These are phyloP conservation scores for Lasiosphaeria miniovina DNA, from an alignment of 495 filamentous ascomycete genomes.

Conservation along the genomic window DNA sequence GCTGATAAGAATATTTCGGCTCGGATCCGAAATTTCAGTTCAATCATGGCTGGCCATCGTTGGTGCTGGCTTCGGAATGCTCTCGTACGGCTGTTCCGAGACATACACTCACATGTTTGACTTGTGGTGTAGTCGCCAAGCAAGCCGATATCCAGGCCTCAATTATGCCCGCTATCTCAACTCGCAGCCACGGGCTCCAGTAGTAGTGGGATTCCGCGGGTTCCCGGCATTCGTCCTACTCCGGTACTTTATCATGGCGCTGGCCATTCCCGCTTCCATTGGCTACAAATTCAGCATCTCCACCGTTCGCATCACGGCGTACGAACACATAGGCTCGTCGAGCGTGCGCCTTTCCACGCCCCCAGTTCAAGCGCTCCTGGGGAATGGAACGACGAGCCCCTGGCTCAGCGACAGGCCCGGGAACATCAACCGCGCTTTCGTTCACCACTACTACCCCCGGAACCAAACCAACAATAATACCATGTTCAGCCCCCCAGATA, in stretches of 20 bases:
- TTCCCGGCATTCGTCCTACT: neutral
- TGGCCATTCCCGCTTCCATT: conserved; percentile 1
- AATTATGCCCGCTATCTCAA: conserved; percentile 14
- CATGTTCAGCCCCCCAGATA: too few relatives aligned
- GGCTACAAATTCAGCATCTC: conserved; percentile 10
- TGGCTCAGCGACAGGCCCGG: conserved; percentile 8
- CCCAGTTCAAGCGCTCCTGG: neutral
- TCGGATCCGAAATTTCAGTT: conserved; percentile 3
- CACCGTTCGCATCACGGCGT: neutral
- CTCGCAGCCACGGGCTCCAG: conserved; percentile 9
- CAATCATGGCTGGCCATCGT: conserved; percentile 11
- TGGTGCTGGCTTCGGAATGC: conserved; percentile 6
- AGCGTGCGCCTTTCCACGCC: neutral
- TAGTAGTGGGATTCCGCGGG: conserved; percentile 5
- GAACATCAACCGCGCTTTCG: conserved; percentile 4
- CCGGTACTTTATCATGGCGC: neutral
- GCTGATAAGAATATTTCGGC: too few relatives aligned
- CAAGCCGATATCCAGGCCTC: neutral
- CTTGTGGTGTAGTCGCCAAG: conserved; percentile 6
- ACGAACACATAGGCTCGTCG: neutral
- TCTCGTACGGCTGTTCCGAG: conserved; percentile 4
- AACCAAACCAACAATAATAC: too few relatives aligned
- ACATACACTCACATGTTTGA: conserved; percentile 7
- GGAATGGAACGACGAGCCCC: conserved; percentile 5
- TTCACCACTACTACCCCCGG: too few relatives aligned